phyloP scores from a whole-genome alignment of 148 eudicot genomes.

The Silene latifolia region DNA sequence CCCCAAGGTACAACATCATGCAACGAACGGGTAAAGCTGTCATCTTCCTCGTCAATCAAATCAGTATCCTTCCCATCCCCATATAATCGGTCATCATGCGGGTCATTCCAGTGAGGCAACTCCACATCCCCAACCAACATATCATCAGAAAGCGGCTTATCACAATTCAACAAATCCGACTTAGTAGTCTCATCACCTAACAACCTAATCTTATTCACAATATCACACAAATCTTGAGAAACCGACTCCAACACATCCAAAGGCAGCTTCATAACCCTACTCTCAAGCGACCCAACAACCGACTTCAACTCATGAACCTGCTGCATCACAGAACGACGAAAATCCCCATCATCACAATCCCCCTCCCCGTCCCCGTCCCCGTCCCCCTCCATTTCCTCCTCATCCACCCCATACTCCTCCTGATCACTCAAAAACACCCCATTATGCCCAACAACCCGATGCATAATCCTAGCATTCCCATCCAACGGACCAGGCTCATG shows the following conservation, averaged over 20 bases:
- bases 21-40: slow-evolving; percentile 77
- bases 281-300: slow-evolving; percentile 62
- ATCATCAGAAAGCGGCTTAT: slow-evolving; percentile 60
- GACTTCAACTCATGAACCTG: slow-evolving; percentile 68
- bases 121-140: slow-evolving; percentile 69
- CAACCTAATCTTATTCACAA: slow-evolving; percentile 62
- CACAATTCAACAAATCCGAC: slow-evolving; percentile 48
- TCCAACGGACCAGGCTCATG: slow-evolving; percentile 97
- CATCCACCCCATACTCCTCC: slow-evolving; percentile 77
- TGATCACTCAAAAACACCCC: slow-evolving; percentile 70
- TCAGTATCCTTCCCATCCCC: slow-evolving; percentile 64
- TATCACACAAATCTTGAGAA: slow-evolving; percentile 64
- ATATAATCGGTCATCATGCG: slow-evolving; percentile 53
- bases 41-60: slow-evolving; percentile 82
- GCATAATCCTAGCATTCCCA: slow-evolving; percentile 98
- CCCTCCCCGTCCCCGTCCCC: slow-evolving; percentile 38
- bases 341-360: slow-evolving; percentile 56
- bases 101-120: slow-evolving; percentile 71
- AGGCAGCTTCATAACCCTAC: slow-evolving; percentile 52
- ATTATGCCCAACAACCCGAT: slow-evolving; percentile 82
- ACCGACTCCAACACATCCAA: slow-evolving; percentile 50
- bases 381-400: slow-evolving; percentile 53
- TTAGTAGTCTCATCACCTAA: slow-evolving; percentile 63
- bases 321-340: slow-evolving; percentile 53
- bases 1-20: slow-evolving; percentile 85